These are phyloP conservation scores for Aspergillus terreus DNA, from an alignment of 2,329 filamentous ascomycete genomes.

Conservation along the genomic window DNA sequence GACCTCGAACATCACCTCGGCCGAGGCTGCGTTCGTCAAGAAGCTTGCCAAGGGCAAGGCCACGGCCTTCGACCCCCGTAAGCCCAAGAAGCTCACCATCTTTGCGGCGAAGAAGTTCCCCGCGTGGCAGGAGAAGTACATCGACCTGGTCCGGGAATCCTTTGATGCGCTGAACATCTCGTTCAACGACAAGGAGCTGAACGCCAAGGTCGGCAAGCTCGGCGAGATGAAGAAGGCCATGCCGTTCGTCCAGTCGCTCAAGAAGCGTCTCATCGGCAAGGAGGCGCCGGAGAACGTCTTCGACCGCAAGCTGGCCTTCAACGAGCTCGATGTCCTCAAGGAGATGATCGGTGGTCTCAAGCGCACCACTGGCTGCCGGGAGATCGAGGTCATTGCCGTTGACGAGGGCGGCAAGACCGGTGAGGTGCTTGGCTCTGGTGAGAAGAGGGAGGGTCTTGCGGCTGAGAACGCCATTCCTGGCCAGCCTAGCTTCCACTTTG, in stretches of 20 bases:
- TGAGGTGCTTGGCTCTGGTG: slow-evolving; percentile 44
- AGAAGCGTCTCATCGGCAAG: slow-evolving; percentile 73
- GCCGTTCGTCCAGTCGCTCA: slow-evolving; percentile 88
- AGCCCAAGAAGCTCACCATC: slow-evolving; percentile 87
- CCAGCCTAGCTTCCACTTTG: slow-evolving; percentile 76
- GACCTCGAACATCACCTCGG: slow-evolving; percentile 75
- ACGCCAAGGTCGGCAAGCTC: slow-evolving; percentile 73
- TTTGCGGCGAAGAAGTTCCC: slow-evolving; percentile 79
- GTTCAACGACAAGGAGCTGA: slow-evolving; percentile 77
- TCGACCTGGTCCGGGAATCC: slow-evolving; percentile 70
- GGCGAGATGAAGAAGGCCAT: slow-evolving; percentile 90
- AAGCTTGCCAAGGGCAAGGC: slow-evolving; percentile 91
- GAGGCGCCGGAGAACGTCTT: slow-evolving; percentile 67
- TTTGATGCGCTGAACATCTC: slow-evolving; percentile 61
- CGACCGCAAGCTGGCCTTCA: slow-evolving; percentile 79
- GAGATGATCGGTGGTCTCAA: slow-evolving; percentile 79
- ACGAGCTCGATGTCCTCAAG: slow-evolving; percentile 71
- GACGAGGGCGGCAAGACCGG: slow-evolving; percentile 54
- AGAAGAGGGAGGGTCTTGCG: slow-evolving; percentile 56
- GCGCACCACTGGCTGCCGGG: slow-evolving; percentile 67
- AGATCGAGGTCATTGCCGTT: slow-evolving; percentile 69
- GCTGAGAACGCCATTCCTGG: slow-evolving; percentile 79
- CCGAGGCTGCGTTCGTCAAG: slow-evolving; percentile 72
- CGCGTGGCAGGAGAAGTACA: slow-evolving; percentile 86
- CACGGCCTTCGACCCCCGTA: slow-evolving; percentile 78